Evolutionary conservation across 768 basidiomycete genomes (phyloP), one percentile per base, ranked within the genome.

Genomic region (Lactarius tabidus): DNA sequence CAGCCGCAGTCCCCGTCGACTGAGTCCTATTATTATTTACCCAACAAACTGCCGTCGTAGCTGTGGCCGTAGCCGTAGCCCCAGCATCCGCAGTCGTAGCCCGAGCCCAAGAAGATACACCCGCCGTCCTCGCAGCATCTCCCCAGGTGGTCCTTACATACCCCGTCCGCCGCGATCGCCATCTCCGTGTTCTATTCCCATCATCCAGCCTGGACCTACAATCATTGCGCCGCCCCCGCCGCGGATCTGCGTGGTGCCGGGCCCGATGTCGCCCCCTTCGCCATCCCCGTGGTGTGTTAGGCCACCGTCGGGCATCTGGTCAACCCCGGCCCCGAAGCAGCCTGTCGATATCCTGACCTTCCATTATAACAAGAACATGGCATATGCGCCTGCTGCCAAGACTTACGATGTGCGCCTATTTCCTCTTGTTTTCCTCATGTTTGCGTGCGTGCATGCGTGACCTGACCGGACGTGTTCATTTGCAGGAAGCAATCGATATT

Each of bases 311-410:
- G 3, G 2, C 51, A 20, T 53, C 54, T 57, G 51, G 4, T 23
- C 56, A 8, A 4, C 31, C 29, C 23, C 41, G 33, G 3, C 9
- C n/a, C 6, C 17, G 2, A 59, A 53, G 31, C 23, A 9, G 3
- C 64, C 64, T 18, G 67, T 67, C 39, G 67, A 68, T 15, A 59
- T 68, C 20, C 29, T 68, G 36, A 68, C 67, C 18, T 68, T 62
- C 57, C 53, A 58, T 1, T 67, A 62, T 20, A 55, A 62, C 59
- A 52, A 59, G 10, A 61, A 67, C 28, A 68, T 67, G 67, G 65
- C 65, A 12, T 68, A 68, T 31, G 67, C 67, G 15, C 67, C 67
- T 5, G 65, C 67, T 20, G 60, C 59, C 14, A 36, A 33, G 52
- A 67, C 65, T 7, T 68, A 60, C 52, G 65, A 68, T 1, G 67